Evolutionary conservation across 345 rosid species (phyloP), one percentile per base, ranked within the genome.

Genomic region (Barbarea vulgaris): DNA sequence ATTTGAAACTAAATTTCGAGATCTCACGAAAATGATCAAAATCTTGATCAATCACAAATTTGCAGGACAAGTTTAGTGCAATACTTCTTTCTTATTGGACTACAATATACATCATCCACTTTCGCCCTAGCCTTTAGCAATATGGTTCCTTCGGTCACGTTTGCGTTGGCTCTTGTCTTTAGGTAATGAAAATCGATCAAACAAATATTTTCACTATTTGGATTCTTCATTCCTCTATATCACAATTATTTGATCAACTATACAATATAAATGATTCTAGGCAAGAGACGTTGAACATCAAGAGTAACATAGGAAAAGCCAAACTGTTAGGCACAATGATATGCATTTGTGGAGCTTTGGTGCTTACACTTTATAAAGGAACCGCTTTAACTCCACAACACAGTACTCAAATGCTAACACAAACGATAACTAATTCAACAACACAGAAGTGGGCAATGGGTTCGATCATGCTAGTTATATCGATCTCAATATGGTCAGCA

Each of bases 121-220:
- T 87, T 79, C 66, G 54, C 91, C 3, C 73, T 85, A 75, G 91
- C 89, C 21, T 87, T 87, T 81, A 41, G 81, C 69, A 87, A 85
- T 72, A 66, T 87, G 85, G 91, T 87, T 59, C 91, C 91, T 64
- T 85, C 84, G 2, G 27, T 83, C 41, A 87, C 91, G 4, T 87
- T 85, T 65, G 69, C 79, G 4, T 70, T 81, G 79, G 86, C 87
- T 24, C 76, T 87, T n/a, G 62, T 85, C 33, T 82, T 87, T 57
- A 78, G 84, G 91, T 85, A 85, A 61, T 17, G 6, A 31, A 55
- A 54, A 27, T 46, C 60, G 14, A 54, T 44, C 30, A 56, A 37
- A 42, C 21, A 65, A 9, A 41, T 56, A n/a, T 48, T 10, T 41
- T 41, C 46, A 41, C n/a, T 12, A 39, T 39, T 4, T 39, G 7